Conservation (phyloP, 345 rosid genomes). For the Combretum micranthum region DNA sequence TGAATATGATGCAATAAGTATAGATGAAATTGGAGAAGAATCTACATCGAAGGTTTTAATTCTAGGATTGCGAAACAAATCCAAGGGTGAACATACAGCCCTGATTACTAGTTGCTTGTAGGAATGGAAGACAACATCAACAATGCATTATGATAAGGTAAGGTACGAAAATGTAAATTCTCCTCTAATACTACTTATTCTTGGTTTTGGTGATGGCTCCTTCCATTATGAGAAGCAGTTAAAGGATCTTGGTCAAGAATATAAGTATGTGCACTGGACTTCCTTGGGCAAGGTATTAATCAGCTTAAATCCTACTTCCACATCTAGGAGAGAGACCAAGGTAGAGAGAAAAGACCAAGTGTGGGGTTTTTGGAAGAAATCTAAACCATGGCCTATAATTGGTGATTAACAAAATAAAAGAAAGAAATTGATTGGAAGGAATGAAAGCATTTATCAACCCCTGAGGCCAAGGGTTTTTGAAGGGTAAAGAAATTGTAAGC, state of each 20-base stretch:
- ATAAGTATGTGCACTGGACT: constrained; percentile 88
- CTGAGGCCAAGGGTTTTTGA: too few relatives aligned
- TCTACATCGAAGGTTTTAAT: constrained; percentile 44
- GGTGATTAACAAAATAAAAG: too few relatives aligned
- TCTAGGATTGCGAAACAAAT: constrained; percentile 64
- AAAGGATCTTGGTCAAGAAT: constrained; percentile 78
- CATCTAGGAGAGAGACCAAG: constrained; percentile 17
- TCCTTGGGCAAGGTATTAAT: constrained; percentile 87
- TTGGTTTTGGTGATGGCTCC: constrained; percentile 95
- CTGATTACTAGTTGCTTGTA: constrained; percentile 43
- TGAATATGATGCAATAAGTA: constrained; percentile 15
- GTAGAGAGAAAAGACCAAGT: constrained; percentile 18
- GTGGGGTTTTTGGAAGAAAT: constrained; percentile 92
- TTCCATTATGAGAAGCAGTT: constrained; percentile 94
- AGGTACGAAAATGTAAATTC: constrained; percentile 60
- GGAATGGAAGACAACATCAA: constrained; percentile 82
- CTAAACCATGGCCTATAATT: constrained; percentile 84
- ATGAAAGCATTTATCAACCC: too few relatives aligned
- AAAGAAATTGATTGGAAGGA: too few relatives aligned
- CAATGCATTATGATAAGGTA: constrained; percentile 65
- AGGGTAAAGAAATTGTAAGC: too few relatives aligned
- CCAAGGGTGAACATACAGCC: constrained; percentile 51
- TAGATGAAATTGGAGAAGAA: constrained; percentile 22
- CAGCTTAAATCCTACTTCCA: constrained; percentile 61
- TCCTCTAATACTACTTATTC: constrained; percentile 75